These are phyloP conservation scores for Aspergillus carbonarius DNA, from an alignment of 2,329 filamentous ascomycete species.

Conservation along the genomic window DNA sequence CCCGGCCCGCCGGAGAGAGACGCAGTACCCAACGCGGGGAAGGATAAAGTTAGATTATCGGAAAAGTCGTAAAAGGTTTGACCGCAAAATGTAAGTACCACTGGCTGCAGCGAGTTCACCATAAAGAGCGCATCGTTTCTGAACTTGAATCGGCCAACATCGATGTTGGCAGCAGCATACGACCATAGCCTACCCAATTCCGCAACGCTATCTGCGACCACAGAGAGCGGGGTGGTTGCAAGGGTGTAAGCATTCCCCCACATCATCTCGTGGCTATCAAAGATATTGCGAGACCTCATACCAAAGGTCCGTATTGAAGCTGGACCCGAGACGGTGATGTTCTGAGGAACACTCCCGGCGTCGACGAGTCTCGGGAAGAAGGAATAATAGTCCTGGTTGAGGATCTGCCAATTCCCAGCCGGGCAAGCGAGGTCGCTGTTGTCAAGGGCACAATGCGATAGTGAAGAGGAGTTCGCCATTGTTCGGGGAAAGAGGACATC, in stretches of 20 bases:
- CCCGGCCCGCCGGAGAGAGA: neutral
- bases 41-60: neutral
- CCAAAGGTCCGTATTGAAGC: neutral
- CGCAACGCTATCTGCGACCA: neutral
- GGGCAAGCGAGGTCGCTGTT: neutral
- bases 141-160: neutral
- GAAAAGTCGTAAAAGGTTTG: neutral
- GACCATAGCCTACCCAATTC: neutral
- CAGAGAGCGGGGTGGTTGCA: neutral
- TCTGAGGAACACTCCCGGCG: neutral
- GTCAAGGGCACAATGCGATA: neutral
- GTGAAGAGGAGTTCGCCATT: neutral
- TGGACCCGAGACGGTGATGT: neutral
- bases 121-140: neutral
- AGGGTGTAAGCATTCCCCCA: neutral
- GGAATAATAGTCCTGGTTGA: neutral
- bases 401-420: neutral
- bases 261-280: neutral
- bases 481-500: neutral
- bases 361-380: neutral
- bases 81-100: neutral
- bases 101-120: neutral
- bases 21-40: neutral
- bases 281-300: neutral
- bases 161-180: neutral